Percentiles rank a stretch among this genome's conserved stretches.
phyloP scores from a whole-genome alignment of 257 asterid species.

The Rauvolfia tetraphylla region DNA sequence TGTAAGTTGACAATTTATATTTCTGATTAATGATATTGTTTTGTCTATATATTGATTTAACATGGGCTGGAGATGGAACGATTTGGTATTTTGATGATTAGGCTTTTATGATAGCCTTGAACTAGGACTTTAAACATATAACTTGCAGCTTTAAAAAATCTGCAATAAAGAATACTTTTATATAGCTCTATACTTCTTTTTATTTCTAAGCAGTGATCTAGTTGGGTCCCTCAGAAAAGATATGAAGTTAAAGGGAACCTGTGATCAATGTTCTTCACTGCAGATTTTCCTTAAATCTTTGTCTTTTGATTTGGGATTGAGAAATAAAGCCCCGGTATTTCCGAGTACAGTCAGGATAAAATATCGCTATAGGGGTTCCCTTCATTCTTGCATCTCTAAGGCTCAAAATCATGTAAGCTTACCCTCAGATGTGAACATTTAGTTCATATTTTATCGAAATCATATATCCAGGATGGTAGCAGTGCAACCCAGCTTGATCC shows the following conservation, averaged over 20 bases:
- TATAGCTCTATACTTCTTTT: not conserved
- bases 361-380: not conserved
- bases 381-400: too few species aligned
- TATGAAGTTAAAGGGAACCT: not conserved
- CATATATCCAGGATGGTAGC: not conserved
- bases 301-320: not conserved
- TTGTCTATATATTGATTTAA: not conserved
- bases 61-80: not conserved
- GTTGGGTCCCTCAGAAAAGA: not conserved
- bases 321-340: not conserved
- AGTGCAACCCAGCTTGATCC: not conserved
- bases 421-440: not conserved
- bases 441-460: not conserved
- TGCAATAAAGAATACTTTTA: not conserved
- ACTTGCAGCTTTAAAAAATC: not conserved
- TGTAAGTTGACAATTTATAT: conserved; percentile 47
- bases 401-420: too few species aligned
- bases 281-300: not conserved
- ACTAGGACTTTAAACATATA: not conserved
- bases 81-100: not conserved
- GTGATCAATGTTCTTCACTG: not conserved
- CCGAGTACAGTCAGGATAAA: not conserved
- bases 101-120: not conserved
- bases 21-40: not conserved
- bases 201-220: not conserved